Percentiles rank a stretch among this genome's conserved stretches.
Evolutionary conservation across 2,329 filamentous ascomycete genomes (phyloP).

Genomic region (Thermomyces lanuginosus): DNA sequence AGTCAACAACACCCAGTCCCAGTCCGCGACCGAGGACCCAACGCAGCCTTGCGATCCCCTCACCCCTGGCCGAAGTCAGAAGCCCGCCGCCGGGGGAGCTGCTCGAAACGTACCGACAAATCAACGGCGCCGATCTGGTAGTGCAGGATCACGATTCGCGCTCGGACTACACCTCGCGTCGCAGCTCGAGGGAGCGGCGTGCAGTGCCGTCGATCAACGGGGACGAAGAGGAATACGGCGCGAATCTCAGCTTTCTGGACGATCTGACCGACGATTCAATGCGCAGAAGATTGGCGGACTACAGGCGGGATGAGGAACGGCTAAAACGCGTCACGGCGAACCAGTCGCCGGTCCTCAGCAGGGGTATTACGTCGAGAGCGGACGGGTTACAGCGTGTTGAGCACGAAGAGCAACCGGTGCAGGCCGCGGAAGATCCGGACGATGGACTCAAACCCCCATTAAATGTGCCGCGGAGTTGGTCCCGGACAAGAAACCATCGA

Average conservation of each 20-base stretch:
- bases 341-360: conserved; percentile 26
- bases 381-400: conserved; percentile 24
- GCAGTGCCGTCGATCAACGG: conserved; percentile 13
- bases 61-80: conserved; percentile 17
- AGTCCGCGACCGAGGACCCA: conserved; percentile 16
- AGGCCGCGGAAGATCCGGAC: conserved; percentile 7
- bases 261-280: conserved; percentile 18
- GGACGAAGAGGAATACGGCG: conserved; percentile 10
- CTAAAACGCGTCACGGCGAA: conserved; percentile 23
- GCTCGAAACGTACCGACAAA: conserved; percentile 23
- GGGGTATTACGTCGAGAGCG: conserved; percentile 17
- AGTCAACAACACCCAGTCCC: conserved; percentile 9
- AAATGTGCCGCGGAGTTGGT: conserved; percentile 24
- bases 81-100: conserved; percentile 23
- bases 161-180: conserved; percentile 6
- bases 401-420: conserved; percentile 10
- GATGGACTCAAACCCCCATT: conserved; percentile 15
- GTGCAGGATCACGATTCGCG: conserved; percentile 14
- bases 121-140: conserved; percentile 23
- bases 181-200: conserved; percentile 8
- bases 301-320: conserved; percentile 23
- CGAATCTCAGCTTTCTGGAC: conserved; percentile 19
- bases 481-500: conserved; percentile 15
- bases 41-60: conserved; percentile 12
- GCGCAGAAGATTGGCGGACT: conserved; percentile 19